Evolutionary conservation across 495 filamentous ascomycete species (phyloP), one percentile per base, ranked within the genome.

Genomic region (Hypoxylon trugodes): DNA sequence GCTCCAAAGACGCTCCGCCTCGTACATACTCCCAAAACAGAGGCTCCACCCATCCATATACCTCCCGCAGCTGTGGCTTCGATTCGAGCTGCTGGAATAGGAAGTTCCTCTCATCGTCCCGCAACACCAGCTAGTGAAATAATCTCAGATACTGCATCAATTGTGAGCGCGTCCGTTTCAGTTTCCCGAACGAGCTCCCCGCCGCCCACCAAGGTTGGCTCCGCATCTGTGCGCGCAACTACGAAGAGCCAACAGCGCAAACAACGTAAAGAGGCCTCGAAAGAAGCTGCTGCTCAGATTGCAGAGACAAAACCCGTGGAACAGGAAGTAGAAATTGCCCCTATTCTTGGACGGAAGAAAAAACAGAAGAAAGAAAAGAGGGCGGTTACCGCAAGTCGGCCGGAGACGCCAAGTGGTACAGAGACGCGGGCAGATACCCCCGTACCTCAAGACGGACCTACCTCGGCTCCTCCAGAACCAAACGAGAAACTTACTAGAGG

Each of bases 161-260:
- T 90, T 33, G 86, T 90, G 2, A 94, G 92, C 7, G 84, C 88
- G 1, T 92, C 92, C 3, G 80, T 89, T 13, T 96, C 93, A n/a
- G 85, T 75, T 15, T 82, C 80, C 15, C 74, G 93, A 35, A 87
- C 92, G 6, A 92, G 84, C 69, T 96, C 93, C 10, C 93, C 93
- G n/a, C 88, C 90, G 0, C 80, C 84, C 1, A 76, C 78, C 19
- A 90, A 84, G 65, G 83, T 94, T 40, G 91, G 92, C 32, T 87
- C 88, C 32, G 91, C 92, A 1, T 89, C 92, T 19, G 82, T 91
- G 0, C 82, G 90, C 33, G 75, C 82, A n/a, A 90, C 91, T 67
- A 93, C 92, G 12, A 98, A 98, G 80, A 94, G 87, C 64, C 91
- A 96, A 68, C 81, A 87, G 60, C 96, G 94, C 73, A 97, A 96